A percentile compares a stretch with the other conserved stretches of the same genome.
Evolutionary conservation across 768 basidiomycete species (phyloP).

Genomic region (Boletus rubescentipes): DNA sequence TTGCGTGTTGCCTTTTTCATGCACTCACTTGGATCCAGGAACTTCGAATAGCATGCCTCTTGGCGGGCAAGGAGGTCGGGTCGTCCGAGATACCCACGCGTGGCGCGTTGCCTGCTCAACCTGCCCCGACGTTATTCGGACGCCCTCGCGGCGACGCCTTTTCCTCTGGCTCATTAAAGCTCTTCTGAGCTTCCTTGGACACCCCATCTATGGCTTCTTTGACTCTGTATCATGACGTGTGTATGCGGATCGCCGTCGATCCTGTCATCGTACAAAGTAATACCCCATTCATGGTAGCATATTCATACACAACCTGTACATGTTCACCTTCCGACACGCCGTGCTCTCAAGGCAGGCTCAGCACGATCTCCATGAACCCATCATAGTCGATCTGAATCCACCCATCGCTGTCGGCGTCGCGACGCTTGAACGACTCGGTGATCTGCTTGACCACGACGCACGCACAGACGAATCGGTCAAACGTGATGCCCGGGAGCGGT

Average conservation of each 20-base stretch:
- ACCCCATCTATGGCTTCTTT: not conserved
- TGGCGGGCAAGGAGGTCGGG: slow-evolving; percentile 44
- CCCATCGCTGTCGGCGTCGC: slow-evolving; percentile 63
- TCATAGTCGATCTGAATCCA: slow-evolving; percentile 56
- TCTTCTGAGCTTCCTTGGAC: slow-evolving; percentile 8
- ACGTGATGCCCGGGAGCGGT: slow-evolving; percentile 63
- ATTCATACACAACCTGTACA: slow-evolving; percentile 13
- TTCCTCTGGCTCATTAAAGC: slow-evolving; percentile 24
- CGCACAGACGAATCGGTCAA: slow-evolving; percentile 85
- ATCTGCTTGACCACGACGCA: slow-evolving; percentile 82
- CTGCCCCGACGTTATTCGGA: slow-evolving; percentile 24
- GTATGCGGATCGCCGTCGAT: not conserved
- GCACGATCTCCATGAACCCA: slow-evolving; percentile 51
- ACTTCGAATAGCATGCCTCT: slow-evolving; percentile 46
- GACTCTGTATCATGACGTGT: slow-evolving; percentile 1
- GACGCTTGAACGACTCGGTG: slow-evolving; percentile 63
- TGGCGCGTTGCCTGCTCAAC: slow-evolving; percentile 22
- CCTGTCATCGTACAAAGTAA: not conserved
- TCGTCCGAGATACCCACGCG: slow-evolving; percentile 37
- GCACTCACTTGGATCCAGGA: slow-evolving; percentile 36
- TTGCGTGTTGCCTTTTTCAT: not conserved
- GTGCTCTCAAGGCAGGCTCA: slow-evolving; percentile 37
- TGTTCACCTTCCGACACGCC: not conserved
- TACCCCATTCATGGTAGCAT: not conserved
- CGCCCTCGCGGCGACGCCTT: slow-evolving; percentile 35